phyloP scores from a whole-genome alignment of 2,329 filamentous ascomycete genomes.

The Fusarium piperis region DNA sequence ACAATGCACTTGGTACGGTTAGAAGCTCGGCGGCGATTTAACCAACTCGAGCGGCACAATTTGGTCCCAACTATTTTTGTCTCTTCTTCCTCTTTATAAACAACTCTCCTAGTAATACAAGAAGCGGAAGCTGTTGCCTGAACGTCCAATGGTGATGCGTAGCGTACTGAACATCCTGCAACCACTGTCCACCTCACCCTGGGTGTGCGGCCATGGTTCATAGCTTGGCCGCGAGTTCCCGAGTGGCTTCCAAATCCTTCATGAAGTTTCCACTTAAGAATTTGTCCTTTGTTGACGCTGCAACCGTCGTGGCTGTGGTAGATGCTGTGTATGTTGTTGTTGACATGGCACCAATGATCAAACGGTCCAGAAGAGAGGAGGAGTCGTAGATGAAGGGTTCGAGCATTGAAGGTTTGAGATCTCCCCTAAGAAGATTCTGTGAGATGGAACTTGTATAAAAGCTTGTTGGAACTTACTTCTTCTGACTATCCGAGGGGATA shows the following conservation, averaged over 20 bases:
- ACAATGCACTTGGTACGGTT: not conserved
- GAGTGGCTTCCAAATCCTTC: not conserved
- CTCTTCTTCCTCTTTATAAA: not conserved
- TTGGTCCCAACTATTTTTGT: not conserved
- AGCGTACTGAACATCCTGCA: not conserved
- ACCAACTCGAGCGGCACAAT: not conserved
- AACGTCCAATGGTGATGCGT: not conserved
- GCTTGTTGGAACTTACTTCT: not conserved
- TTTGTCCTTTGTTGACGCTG: not conserved
- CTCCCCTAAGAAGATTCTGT: not conserved
- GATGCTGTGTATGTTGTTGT: not conserved
- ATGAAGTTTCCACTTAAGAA: not conserved
- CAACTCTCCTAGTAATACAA: not conserved
- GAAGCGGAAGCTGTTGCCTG: not conserved
- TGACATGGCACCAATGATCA: not conserved
- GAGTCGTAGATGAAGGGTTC: slow-evolving; percentile 11
- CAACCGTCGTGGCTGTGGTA: not conserved
- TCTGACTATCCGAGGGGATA: not conserved
- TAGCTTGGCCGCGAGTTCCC: not conserved
- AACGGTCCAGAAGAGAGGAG: slow-evolving; percentile 1
- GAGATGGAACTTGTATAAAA: not conserved
- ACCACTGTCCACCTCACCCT: not conserved
- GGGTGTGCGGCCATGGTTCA: not conserved
- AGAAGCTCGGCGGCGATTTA: not conserved
- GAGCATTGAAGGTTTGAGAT: not conserved